phyloP scores from a whole-genome alignment of 169 alveolate genomes.

The Miamiensis avidus region DNA sequence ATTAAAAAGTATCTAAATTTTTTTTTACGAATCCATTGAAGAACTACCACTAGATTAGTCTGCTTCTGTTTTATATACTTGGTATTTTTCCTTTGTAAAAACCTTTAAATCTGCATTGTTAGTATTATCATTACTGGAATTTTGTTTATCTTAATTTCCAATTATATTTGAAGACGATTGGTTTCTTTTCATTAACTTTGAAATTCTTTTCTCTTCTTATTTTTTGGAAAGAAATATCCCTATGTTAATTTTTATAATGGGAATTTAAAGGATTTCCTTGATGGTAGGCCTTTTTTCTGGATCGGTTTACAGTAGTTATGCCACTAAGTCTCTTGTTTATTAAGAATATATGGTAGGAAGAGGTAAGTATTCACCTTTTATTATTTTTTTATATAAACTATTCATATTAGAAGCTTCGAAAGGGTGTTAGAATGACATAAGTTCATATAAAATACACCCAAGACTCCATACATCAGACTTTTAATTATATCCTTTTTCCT shows the following conservation, averaged over 20 bases:
- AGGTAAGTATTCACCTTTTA: slow-evolving; percentile 48
- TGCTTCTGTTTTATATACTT: too few species aligned
- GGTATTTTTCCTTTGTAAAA: too few species aligned
- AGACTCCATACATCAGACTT: slow-evolving; percentile 82
- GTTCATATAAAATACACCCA: slow-evolving; percentile 81
- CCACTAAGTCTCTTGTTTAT: background rate
- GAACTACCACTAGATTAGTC: too few species aligned
- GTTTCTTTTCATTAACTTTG: background rate
- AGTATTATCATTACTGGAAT: too few species aligned
- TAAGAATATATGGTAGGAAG: slow-evolving; percentile 26
- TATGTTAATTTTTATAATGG: background rate
- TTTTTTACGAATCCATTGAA: too few species aligned
- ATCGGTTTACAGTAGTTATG: background rate
- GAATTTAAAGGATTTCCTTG: background rate
- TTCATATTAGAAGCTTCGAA: slow-evolving; percentile 63
- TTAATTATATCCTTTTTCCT: slow-evolving; percentile 62
- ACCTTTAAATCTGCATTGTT: too few species aligned
- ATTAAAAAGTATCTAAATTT: too few species aligned
- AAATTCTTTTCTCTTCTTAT: background rate
- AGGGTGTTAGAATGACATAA: slow-evolving; percentile 72
- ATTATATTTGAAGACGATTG: background rate
- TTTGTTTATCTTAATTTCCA: too few species aligned
- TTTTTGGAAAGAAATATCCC: background rate
- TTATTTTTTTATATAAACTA: slow-evolving; percentile 59
- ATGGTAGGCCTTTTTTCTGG: background rate